Percentiles rank a stretch among this genome's conserved stretches.
Evolutionary conservation across 768 basidiomycete genomes (phyloP).

Genomic region (Lentinula sp.): DNA sequence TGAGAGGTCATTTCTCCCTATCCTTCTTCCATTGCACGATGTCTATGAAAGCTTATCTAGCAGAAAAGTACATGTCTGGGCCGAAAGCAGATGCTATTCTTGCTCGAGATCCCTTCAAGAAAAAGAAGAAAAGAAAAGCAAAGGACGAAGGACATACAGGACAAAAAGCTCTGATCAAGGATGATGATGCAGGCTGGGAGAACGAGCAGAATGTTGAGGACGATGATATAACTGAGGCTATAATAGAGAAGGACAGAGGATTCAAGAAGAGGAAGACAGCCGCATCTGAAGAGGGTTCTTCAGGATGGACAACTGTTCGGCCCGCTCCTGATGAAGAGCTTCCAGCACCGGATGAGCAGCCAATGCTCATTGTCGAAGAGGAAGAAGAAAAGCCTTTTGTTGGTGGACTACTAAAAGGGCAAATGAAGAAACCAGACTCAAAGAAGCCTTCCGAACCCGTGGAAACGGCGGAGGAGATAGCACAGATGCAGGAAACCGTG

Average conservation of each 20-base stretch:
- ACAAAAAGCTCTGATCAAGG: slow-evolving; percentile 45
- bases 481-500: slow-evolving; percentile 79
- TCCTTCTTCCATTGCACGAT: not conserved
- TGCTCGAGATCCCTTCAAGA: slow-evolving; percentile 50
- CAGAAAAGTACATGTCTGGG: slow-evolving; percentile 93
- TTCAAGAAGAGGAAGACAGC: slow-evolving; percentile 68
- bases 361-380: slow-evolving; percentile 46
- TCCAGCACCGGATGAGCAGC: slow-evolving; percentile 62
- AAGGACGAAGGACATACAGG: slow-evolving; percentile 16
- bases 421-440: slow-evolving; percentile 61
- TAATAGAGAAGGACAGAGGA: slow-evolving; percentile 66
- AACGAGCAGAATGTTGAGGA: slow-evolving; percentile 40
- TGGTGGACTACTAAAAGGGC: slow-evolving; percentile 77
- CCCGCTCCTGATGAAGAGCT: slow-evolving; percentile 43
- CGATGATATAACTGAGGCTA: slow-evolving; percentile 58
- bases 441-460: slow-evolving; percentile 23
- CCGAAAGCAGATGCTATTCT: slow-evolving; percentile 95
- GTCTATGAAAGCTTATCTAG: slow-evolving; percentile 74
- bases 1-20: no score
- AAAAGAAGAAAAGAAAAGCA: slow-evolving; percentile 76
- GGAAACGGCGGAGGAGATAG: slow-evolving; percentile 47
- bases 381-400: slow-evolving; percentile 37
- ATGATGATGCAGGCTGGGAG: slow-evolving; percentile 74
- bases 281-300: slow-evolving; percentile 26
- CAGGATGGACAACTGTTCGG: slow-evolving; percentile 66